Evolutionary conservation across 179 eudicot genomes (phyloP).

Genomic region (Heliamphora ciliata): DNA sequence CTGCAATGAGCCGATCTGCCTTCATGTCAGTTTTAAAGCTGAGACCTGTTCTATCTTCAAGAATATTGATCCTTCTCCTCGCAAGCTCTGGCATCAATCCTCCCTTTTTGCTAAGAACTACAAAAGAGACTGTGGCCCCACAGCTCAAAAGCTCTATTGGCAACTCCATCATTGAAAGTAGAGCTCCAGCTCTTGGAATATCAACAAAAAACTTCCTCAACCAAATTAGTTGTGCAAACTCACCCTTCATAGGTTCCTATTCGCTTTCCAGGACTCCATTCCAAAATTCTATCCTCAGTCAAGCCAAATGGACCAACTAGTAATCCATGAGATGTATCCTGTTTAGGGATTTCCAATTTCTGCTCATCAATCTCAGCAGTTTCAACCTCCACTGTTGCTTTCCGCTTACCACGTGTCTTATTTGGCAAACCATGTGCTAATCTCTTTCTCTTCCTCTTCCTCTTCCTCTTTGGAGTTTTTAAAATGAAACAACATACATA

Average conservation of each 20-base stretch:
- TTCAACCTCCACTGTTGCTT: slow-evolving; percentile 25
- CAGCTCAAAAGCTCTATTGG: slow-evolving; percentile 93
- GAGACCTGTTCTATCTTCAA: slow-evolving; percentile 73
- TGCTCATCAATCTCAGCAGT: slow-evolving; percentile 34
- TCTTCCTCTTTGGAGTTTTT: slow-evolving; percentile 33
- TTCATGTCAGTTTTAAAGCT: slow-evolving; percentile 93
- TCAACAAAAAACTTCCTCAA: slow-evolving; percentile 78
- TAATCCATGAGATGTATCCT: slow-evolving; percentile 57
- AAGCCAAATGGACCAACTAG: slow-evolving; percentile 92
- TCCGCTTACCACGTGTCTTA: slow-evolving; percentile 34
- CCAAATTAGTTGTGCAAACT: slow-evolving; percentile 89
- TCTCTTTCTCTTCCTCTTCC: slow-evolving; percentile 28
- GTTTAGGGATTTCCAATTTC: slow-evolving; percentile 59
- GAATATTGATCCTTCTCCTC: slow-evolving; percentile 71
- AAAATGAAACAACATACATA: slow-evolving; percentile 20
- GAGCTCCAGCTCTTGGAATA: slow-evolving; percentile 97
- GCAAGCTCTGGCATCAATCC: slow-evolving; percentile 81
- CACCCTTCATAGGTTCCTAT: slow-evolving; percentile 88
- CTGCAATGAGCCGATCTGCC: slow-evolving; percentile 93
- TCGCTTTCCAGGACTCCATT: slow-evolving; percentile 92
- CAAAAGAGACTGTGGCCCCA: slow-evolving; percentile 87
- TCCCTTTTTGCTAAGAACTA: slow-evolving; percentile 78
- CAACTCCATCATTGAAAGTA: slow-evolving; percentile 95
- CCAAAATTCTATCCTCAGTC: slow-evolving; percentile 65
- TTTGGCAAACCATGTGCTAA: slow-evolving; percentile 37